Percentiles rank a stretch among this genome's conserved stretches.
phyloP scores from a whole-genome alignment of 352 stramenopile genomes.

The Phytopythium litorale region DNA sequence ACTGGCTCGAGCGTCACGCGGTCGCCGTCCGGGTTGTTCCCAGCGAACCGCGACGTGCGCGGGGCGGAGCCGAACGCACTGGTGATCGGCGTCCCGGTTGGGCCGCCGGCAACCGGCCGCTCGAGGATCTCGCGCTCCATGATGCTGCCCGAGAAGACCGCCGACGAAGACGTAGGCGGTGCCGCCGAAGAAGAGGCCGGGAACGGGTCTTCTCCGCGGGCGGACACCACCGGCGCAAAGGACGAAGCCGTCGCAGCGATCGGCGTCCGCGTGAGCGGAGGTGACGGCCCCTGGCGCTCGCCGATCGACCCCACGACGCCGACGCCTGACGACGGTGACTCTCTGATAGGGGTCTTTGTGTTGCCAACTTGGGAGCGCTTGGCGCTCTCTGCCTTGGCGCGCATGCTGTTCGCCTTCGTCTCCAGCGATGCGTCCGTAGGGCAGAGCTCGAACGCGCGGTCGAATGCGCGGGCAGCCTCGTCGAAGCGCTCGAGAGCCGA shows the following conservation, averaged over 20 bases:
- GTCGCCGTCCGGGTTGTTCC: constrained; percentile 68
- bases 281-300: constrained; percentile 6
- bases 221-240: constrained; percentile 1
- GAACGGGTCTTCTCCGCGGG: constrained; percentile 4
- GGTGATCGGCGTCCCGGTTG: neutral
- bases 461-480: constrained; percentile 60
- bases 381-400: constrained; percentile 12
- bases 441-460: constrained; percentile 63
- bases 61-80: constrained; percentile 17
- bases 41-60: constrained; percentile 46
- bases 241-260: constrained; percentile 11
- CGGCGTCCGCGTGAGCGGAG: constrained; percentile 5
- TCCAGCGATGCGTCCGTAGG: constrained; percentile 60
- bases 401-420: constrained; percentile 70
- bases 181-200: neutral
- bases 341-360: neutral
- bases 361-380: neutral
- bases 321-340: neutral
- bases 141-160: constrained; percentile 70
- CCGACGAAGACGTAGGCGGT: constrained; percentile 21
- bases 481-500: constrained; percentile 58
- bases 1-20: constrained; percentile 67
- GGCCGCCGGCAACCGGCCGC: neutral
- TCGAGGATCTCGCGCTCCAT: constrained; percentile 58
- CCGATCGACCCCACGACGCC: constrained; percentile 7